phyloP scores from a whole-genome alignment of 2,329 filamentous ascomycete genomes.

The Exserohilum turcica region DNA sequence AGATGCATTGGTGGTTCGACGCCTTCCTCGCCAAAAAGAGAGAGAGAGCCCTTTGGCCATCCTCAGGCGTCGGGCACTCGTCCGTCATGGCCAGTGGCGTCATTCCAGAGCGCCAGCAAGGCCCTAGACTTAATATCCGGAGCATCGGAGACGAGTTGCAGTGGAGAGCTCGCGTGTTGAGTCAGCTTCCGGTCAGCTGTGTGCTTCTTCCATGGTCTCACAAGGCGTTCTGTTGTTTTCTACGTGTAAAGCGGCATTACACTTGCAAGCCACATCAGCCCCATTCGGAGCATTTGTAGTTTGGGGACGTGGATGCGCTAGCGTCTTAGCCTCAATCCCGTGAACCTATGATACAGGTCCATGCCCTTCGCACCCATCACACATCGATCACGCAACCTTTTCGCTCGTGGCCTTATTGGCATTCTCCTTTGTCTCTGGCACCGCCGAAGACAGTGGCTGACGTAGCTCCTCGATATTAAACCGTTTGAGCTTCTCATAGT shows the following conservation, averaged over 20 bases:
- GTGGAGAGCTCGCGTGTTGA: conserved; percentile 27
- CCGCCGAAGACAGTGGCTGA: conserved; percentile 47
- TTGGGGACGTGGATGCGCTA: conserved; percentile 15
- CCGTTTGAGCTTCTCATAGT: conserved; percentile 75
- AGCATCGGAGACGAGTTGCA: conserved; percentile 33
- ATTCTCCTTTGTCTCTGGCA: conserved; percentile 5
- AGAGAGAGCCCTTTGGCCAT: conserved; percentile 10
- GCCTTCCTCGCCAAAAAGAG: conserved; percentile 5
- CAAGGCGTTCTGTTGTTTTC: conserved; percentile 13
- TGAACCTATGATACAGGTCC: conserved; percentile 2
- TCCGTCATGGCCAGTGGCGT: conserved; percentile 21
- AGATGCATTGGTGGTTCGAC: conserved; percentile 9
- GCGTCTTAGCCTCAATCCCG: conserved; percentile 6
- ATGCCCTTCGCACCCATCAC: neutral
- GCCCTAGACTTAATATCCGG: conserved; percentile 18
- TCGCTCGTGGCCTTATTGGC: conserved; percentile 5
- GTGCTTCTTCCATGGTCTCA: conserved; percentile 13
- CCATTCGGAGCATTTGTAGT: conserved; percentile 23
- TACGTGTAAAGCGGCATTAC: conserved; percentile 25
- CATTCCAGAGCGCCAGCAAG: conserved; percentile 15
- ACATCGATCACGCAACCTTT: conserved; percentile 32
- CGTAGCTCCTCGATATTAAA: conserved; percentile 81
- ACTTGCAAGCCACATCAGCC: conserved; percentile 22
- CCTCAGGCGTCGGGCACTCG: conserved; percentile 7
- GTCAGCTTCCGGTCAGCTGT: conserved; percentile 23